phyloP scores from a whole-genome alignment of 2,329 filamentous ascomycete species.

The Stachybotrys chlorohalonatus region DNA sequence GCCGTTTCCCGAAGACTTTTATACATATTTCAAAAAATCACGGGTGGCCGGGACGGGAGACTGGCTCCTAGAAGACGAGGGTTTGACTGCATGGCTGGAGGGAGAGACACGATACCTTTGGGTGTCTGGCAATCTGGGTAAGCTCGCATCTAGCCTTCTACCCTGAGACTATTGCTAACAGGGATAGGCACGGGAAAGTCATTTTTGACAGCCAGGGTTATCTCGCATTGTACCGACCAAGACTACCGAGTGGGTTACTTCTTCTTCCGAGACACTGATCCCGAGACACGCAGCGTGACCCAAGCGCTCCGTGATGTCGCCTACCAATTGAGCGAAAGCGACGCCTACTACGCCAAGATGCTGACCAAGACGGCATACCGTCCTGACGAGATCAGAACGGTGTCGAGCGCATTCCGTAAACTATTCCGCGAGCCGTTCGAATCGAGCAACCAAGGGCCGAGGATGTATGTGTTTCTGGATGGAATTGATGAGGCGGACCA shows the following conservation, averaged over 20 bases:
- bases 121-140: slow-evolving; percentile 33
- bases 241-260: slow-evolving; percentile 31
- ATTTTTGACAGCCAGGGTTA: slow-evolving; percentile 32
- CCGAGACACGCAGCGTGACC: slow-evolving; percentile 32
- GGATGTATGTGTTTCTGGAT: slow-evolving; percentile 34
- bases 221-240: slow-evolving; percentile 27
- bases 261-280: slow-evolving; percentile 38
- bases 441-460: slow-evolving; percentile 20
- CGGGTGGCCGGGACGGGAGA: slow-evolving; percentile 33
- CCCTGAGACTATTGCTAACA: background rate
- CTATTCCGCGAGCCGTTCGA: slow-evolving; percentile 30
- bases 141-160: background rate
- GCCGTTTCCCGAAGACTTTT: slow-evolving; percentile 32
- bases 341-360: slow-evolving; percentile 33
- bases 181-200: slow-evolving; percentile 33
- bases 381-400: slow-evolving; percentile 31
- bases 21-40: slow-evolving; percentile 28
- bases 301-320: slow-evolving; percentile 36
- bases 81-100: slow-evolving; percentile 28
- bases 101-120: slow-evolving; percentile 30
- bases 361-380: slow-evolving; percentile 23
- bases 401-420: slow-evolving; percentile 32
- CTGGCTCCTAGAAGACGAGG: slow-evolving; percentile 32
- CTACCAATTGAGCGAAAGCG: slow-evolving; percentile 35
- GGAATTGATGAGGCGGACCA: slow-evolving; percentile 35